Base-by-base conservation (phyloP, 441 rosid genomes). In the Omphalea diandra region DNA sequence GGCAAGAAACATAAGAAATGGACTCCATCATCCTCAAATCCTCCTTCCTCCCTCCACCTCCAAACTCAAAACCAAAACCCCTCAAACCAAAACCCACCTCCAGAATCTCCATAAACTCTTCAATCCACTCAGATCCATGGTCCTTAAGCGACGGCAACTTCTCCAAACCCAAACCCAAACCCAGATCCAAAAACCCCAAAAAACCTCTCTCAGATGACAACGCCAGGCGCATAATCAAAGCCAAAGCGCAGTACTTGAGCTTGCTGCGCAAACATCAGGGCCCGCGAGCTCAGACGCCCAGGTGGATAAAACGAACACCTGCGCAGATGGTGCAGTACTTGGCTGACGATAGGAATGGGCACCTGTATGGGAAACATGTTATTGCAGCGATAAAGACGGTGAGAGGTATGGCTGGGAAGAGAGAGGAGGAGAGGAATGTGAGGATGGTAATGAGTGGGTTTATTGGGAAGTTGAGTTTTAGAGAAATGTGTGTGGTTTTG, bases 401-500 rank as follows among this genome's bases (percentile, higher is more conserved):
- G 75, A 83, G 97, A 77, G 85, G 77, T 1, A 75, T 86, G 80
- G 77, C 90, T 1, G 80, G 70, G 73, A 73, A 22, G 56, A 81
- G 73, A 47, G 80, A 83, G 70, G 85, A 82, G 20, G 85, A 83
- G 65, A 78, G 77, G 69, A 86, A 88, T 77, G 80, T 94, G 79
- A 87, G 98, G 68, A 18, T 68, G 64, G 84, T 83, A 75, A 87
- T 90, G 97, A 73, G 90, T 62, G 88, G 91, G 63, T 94, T 94
- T 69, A 94, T 91, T 22, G 80, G 87, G 4, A 94, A 85, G 82
- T 67, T 94, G 63, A 88, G 70, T 66, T 94, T 91, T 67, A 86
- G 85, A 76, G 98, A 91, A 50, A 94, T 94, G 97, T 94, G 98
- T 70, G 89, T 87, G 54, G 97, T 94, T 69, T 73, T 94, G 77